A percentile compares a stretch with the other conserved stretches of the same genome.
Evolutionary conservation across 352 stramenopile species (phyloP).

Genomic region (Pythium scleroteichum): DNA sequence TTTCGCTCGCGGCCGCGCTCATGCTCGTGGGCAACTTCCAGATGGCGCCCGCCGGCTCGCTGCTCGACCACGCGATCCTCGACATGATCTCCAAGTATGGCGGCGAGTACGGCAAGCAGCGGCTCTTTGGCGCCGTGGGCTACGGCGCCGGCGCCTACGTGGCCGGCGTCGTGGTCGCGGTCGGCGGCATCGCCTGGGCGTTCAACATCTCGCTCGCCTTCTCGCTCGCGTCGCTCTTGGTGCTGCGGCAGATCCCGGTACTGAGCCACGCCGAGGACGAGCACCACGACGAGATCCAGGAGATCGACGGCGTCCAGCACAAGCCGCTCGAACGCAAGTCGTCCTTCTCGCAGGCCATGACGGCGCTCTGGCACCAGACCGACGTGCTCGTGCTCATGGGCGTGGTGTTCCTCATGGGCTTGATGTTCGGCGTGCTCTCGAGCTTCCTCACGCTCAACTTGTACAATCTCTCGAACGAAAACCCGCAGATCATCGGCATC

Average conservation of each 20-base stretch:
- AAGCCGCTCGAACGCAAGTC: slow-evolving; percentile 24
- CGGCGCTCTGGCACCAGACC: slow-evolving; percentile 38
- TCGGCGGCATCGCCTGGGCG: slow-evolving; percentile 65
- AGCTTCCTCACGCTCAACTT: slow-evolving; percentile 84
- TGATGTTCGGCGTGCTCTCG: slow-evolving; percentile 83
- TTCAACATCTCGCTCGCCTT: slow-evolving; percentile 72
- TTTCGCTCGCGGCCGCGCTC: slow-evolving; percentile 51
- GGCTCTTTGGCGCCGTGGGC: slow-evolving; percentile 73
- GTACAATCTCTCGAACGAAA: slow-evolving; percentile 73
- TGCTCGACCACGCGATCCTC: slow-evolving; percentile 74
- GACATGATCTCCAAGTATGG: slow-evolving; percentile 65
- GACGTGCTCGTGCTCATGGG: slow-evolving; percentile 70
- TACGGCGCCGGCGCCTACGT: slow-evolving; percentile 69
- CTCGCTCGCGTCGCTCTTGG: slow-evolving; percentile 51
- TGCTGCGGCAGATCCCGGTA: slow-evolving; percentile 62
- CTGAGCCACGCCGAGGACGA: slow-evolving; percentile 39
- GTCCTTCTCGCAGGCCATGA: slow-evolving; percentile 49
- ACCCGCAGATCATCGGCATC: slow-evolving; percentile 77
- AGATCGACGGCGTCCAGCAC: background rate
- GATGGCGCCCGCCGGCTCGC: slow-evolving; percentile 49
- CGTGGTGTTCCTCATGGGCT: slow-evolving; percentile 79
- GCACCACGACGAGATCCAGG: background rate
- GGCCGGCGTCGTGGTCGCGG: slow-evolving; percentile 59
- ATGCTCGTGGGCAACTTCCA: slow-evolving; percentile 68
- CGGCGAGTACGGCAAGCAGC: slow-evolving; percentile 84